Percentiles rank a stretch among this genome's conserved stretches.
Conservation (phyloP, 257 asterid species). For the Solanum sejunctum region DNA sequence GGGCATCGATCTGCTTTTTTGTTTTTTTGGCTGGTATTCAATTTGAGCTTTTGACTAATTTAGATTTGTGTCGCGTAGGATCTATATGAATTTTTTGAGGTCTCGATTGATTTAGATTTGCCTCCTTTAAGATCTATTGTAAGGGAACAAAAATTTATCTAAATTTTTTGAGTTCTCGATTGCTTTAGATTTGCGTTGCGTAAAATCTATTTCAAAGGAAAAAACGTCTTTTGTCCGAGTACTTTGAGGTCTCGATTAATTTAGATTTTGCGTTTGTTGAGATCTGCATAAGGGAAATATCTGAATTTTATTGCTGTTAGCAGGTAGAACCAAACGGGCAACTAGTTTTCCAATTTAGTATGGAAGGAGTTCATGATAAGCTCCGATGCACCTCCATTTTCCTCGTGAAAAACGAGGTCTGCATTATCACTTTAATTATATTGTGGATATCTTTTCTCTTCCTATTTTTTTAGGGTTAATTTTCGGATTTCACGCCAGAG, state of each 20-base stretch:
- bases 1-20: not conserved
- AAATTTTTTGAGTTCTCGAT: not conserved
- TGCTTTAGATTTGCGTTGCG: not conserved
- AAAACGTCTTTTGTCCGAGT: not conserved
- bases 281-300: not conserved
- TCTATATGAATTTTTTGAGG: not conserved
- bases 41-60: not conserved
- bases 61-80: not conserved
- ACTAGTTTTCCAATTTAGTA: too few relatives aligned
- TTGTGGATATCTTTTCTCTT: too few relatives aligned
- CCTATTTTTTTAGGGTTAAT: not conserved
- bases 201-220: not conserved
- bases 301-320: too few relatives aligned
- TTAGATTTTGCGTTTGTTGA: too few relatives aligned
- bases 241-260: too few relatives aligned
- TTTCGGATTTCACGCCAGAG: not conserved
- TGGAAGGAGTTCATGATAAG: not conserved
- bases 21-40: not conserved
- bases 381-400: not conserved
- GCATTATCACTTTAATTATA: not conserved
- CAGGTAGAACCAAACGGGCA: too few relatives aligned
- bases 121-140: not conserved
- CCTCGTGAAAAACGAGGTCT: not conserved
- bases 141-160: not conserved
- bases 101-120: not conserved